These are phyloP conservation scores for Pisolithus albus DNA, from an alignment of 768 basidiomycete genomes.

Conservation along the genomic window DNA sequence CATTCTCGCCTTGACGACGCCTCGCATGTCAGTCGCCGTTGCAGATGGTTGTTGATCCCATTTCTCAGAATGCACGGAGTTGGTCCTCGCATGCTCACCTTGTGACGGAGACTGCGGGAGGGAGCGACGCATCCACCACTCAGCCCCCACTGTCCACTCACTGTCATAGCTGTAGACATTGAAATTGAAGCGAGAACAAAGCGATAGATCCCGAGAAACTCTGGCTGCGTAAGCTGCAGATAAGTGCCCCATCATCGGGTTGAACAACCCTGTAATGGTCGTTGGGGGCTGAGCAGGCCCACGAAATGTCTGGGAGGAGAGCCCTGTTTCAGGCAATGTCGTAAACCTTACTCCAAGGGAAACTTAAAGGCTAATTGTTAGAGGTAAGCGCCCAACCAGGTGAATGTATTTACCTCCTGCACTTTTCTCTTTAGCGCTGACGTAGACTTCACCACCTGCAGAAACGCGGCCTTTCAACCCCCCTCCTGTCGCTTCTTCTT, in stretches of 20 bases:
- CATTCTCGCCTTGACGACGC: conserved; percentile 84
- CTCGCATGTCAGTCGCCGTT: conserved; percentile 42
- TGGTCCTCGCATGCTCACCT: conserved; percentile 2
- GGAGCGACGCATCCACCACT: conserved; percentile 86
- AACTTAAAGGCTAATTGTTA: conserved; percentile 39
- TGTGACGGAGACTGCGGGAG: conserved; percentile 23
- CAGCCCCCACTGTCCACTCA: conserved; percentile 92
- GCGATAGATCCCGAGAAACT: conserved; percentile 74
- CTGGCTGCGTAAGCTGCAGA: conserved; percentile 88
- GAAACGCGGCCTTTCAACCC: conserved; percentile 88
- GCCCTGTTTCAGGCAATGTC: conserved; percentile 76
- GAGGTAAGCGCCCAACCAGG: neutral
- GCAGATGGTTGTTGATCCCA: conserved; percentile 7
- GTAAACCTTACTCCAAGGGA: conserved; percentile 94
- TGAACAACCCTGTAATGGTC: conserved; percentile 89
- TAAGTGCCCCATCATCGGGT: conserved; percentile 93
- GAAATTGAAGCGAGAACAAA: conserved; percentile 91
- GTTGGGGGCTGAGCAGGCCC: conserved; percentile 72
- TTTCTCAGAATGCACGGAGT: neutral
- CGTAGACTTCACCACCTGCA: conserved; percentile 88
- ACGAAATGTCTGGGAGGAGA: conserved; percentile 38
- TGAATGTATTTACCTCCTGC: conserved; percentile 66
- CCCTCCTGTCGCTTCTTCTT: conserved; percentile 89
- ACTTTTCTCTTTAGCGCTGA: conserved; percentile 88
- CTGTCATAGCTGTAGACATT: conserved; percentile 96